Base-by-base conservation (phyloP, 2,329 filamentous ascomycete species). In the Ophiostoma quercus region DNA sequence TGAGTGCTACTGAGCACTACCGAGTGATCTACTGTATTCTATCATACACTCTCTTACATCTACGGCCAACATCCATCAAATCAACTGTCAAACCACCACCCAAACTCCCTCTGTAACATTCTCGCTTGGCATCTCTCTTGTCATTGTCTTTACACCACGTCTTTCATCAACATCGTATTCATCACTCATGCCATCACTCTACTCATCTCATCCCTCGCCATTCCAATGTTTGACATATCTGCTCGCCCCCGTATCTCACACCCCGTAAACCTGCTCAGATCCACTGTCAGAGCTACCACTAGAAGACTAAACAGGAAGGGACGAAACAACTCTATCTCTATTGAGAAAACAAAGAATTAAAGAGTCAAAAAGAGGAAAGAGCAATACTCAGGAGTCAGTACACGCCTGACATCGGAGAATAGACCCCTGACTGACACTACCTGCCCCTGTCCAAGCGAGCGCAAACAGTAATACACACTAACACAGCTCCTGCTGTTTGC, bases 351-450 rank as follows among this genome's bases (percentile, higher is more conserved):
- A 47, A 47, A 19, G 43, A 14, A 47, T 2, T 7, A 19, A 4
- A 47, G 25, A 29, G 1, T 29, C 25, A 29, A 29, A 29, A 43
- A 14, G n/a, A 16, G 14, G 41, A 43, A 43, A 12, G 14, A 43
- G 14, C 41, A n/a, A n/a, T n/a, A n/a, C n/a, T n/a, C n/a, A n/a
- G n/a, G n/a, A n/a, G n/a, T n/a, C n/a, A 16, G 3, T 11, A 19
- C 47, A 22, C 19, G 65, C 39, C 65, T 32, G 57, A 6, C 57
- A 57, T 62, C 57, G 57, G 25, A 62, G 57, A 62, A 62, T 62
- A 62, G 51, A 62, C 22, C 57, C 57, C 57, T 62, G 57, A 19
- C 57, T 60, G 54, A 29, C 54, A 60, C 25, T 32, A 16, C 12
- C 57, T 62, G n/a, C n/a, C 22, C 12, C 22, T 16, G 57, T 62